These are phyloP conservation scores for Ceratobasidium sp. DNA, from an alignment of 1,284 basidiomycete species.

Conservation along the genomic window DNA sequence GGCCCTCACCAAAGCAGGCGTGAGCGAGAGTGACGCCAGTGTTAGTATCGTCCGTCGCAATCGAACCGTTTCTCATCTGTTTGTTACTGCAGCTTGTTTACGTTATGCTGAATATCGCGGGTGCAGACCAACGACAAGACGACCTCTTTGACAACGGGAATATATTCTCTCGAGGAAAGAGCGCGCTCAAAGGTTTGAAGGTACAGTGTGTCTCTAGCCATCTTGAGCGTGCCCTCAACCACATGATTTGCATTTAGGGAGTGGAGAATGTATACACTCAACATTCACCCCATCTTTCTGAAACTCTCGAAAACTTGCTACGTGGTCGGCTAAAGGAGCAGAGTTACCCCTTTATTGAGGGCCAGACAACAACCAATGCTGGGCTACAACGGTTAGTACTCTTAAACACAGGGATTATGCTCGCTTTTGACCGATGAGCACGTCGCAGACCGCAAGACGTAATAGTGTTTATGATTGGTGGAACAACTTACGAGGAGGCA, in stretches of 20 bases:
- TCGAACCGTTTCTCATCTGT: not conserved
- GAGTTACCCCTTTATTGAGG: slow-evolving; percentile 86
- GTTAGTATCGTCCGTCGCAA: slow-evolving; percentile 58
- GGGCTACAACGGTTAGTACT: slow-evolving; percentile 69
- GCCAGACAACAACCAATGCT: slow-evolving; percentile 60
- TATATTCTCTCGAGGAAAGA: slow-evolving; percentile 92
- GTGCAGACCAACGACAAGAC: slow-evolving; percentile 96
- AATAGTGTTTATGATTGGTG: slow-evolving; percentile 94
- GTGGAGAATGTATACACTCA: slow-evolving; percentile 99
- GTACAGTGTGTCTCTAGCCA: slow-evolving; percentile 56
- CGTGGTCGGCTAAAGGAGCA: slow-evolving; percentile 88
- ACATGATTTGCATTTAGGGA: slow-evolving; percentile 68
- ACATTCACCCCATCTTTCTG: slow-evolving; percentile 91
- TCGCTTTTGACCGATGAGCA: slow-evolving; percentile 25
- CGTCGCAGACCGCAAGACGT: slow-evolving; percentile 86
- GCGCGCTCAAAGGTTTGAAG: slow-evolving; percentile 95
- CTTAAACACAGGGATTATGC: slow-evolving; percentile 30
- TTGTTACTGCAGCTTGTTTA: slow-evolving; percentile 79
- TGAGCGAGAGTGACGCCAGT: slow-evolving; percentile 84
- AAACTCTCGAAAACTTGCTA: slow-evolving; percentile 91
- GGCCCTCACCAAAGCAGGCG: slow-evolving; percentile 82
- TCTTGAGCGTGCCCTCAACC: slow-evolving; percentile 25
- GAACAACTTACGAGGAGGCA: slow-evolving; percentile 94
- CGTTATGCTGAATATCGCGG: slow-evolving; percentile 92
- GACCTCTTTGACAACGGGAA: slow-evolving; percentile 98